Evolutionary conservation across 1,284 basidiomycete species (phyloP), one percentile per base, ranked within the genome.

Genomic region (Malassezia vespertilionis): DNA sequence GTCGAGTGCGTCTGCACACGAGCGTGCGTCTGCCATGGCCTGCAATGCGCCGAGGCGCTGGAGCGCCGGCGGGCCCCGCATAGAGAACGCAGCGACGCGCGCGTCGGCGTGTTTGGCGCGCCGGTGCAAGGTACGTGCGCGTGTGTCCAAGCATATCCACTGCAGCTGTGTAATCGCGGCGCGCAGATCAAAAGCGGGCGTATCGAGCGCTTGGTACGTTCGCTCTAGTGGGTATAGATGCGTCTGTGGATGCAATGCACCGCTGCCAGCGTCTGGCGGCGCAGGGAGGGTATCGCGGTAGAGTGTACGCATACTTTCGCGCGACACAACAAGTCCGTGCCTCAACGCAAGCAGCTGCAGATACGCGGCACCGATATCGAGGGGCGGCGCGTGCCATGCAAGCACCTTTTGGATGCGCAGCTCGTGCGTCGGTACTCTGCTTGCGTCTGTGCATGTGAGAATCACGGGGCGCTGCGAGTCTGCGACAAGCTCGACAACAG

Each of bases 251-350:
- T 34, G 21, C 24, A 26, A 17, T 4, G 47, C 36, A 14, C 47
- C 47, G 12, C 42, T 44, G 20, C 33, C 11, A 21, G n/a, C 28
- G 22, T 17, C 28, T 15, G 28, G 30, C 39, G 35, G 34, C n/a
- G 23, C 30, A 14, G 40, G 34, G n/a, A 15, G 27, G 15, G 41
- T 40, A 14, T 32, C 30, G 10, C 7, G 18, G 27, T 46, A 39
- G 31, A 47, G 38, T 5, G 38, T 17, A 5, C 34, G 49, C 35
- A 43, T 54, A 38, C 27, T 15, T 5, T 38, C 44, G 10, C 40
- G 82, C 75, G 45, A 75, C 62, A 69, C 89, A 90, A 21, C 72
- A 62, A 39, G 91, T 46, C 93, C 77, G 49, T 82, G 80, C 9
- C 71, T 67, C 32, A 77, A 64, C 9, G 87, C 87, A 33, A 93